These are phyloP conservation scores for Saccharum hybrid DNA, from an alignment of 202 grass and related monocot genomes.

Conservation along the genomic window DNA sequence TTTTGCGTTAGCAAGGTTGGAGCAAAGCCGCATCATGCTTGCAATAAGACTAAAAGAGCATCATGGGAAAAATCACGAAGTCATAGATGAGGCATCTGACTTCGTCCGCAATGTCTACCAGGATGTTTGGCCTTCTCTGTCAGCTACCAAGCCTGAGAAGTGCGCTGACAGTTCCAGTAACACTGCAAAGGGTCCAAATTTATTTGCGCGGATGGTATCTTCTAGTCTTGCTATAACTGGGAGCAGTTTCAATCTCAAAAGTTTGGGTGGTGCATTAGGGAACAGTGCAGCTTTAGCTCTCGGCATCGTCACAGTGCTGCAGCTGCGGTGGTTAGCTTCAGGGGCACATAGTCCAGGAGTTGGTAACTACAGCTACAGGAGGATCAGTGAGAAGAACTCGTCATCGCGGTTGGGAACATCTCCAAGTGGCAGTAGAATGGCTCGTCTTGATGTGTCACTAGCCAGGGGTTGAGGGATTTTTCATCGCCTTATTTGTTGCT, in stretches of 20 bases:
- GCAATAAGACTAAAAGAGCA: constrained; percentile 63
- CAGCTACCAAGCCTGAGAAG: constrained; percentile 44
- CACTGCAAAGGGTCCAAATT: constrained; percentile 16
- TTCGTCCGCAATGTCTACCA: constrained; percentile 59
- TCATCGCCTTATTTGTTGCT: not conserved
- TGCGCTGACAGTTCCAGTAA: not conserved
- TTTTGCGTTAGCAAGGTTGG: constrained; percentile 58
- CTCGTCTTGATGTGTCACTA: constrained; percentile 52
- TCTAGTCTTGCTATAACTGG: constrained; percentile 45
- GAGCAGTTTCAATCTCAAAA: constrained; percentile 42
- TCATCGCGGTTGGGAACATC: constrained; percentile 30
- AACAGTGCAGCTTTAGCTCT: constrained; percentile 49
- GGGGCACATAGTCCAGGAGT: constrained; percentile 24
- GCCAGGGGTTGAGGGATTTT: constrained; percentile 49
- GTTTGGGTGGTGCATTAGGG: constrained; percentile 48
- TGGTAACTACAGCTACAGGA: constrained; percentile 46
- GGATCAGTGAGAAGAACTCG: not conserved
- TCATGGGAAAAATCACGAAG: constrained; percentile 47
- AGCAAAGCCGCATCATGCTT: constrained; percentile 72
- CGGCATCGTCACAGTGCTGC: constrained; percentile 54
- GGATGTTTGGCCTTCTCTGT: constrained; percentile 44
- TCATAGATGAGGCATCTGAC: constrained; percentile 55
- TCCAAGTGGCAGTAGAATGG: constrained; percentile 1
- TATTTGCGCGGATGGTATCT: constrained; percentile 48
- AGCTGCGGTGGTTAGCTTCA: constrained; percentile 41